Base-by-base conservation (phyloP, 371 early-diverging fungal genomes). In the Mortierella sp. region DNA sequence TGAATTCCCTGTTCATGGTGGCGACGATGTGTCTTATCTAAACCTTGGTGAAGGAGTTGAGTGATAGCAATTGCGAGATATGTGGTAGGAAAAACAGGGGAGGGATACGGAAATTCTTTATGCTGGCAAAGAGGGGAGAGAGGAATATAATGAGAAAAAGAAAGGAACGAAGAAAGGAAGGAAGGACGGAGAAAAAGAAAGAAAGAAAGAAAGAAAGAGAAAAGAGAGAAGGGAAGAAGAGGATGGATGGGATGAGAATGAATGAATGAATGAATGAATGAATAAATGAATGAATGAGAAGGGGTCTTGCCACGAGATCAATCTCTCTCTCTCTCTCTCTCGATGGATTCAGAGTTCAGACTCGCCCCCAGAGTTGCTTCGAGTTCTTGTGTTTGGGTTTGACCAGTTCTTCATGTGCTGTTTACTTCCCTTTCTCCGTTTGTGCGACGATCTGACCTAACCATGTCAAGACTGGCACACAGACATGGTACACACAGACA, bases 1-100 rank as follows among this genome's bases (percentile, higher is more conserved):
- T 61, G 60, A 81, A 72, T 45, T 81, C 82, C 73, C 68, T 68
- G 53, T 68, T 68, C 68, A 68, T 68, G 47, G 59, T 59, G 32
- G 45, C 28, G 38, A 59, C 22, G 22, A 19, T 22, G n/a, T 3
- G 19, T 41, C 11, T 8, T 45, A n/a, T 22, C n/a, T 58, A 8
- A 16, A 50, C 36, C 13, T 19, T 1, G 22, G 43, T 4, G 22
- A 43, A 9, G 41, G 62, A 24, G 7, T 36, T 2, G 7, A 59
- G 60, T 38, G 24, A 40, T 40, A 59, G 2, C 13, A 57, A 10
- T 24, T 57, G 5, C 19, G 36, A 28, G 41, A 28, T 19, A 38
- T 28, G 33, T 21, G 41, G 28, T 40, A 38, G 19, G 1, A 50
- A 40, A 19, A 40, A 60, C 21, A 36, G n/a, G 22, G 38, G 52